A percentile compares a stretch with the other conserved stretches of the same genome.
phyloP scores from a whole-genome alignment of 2,329 filamentous ascomycete species.

The Venturia aucupariae region DNA sequence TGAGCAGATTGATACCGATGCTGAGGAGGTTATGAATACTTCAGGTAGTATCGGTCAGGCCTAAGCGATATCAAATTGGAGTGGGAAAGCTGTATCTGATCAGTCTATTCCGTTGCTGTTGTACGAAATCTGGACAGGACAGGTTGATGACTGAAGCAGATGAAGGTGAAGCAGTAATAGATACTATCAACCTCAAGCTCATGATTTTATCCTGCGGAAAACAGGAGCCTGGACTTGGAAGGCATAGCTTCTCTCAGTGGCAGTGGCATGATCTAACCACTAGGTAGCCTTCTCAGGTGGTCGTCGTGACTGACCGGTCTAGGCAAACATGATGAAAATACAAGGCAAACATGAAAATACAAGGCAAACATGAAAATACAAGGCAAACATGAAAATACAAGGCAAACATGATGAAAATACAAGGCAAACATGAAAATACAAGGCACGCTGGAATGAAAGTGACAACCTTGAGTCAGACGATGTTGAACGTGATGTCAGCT shows the following conservation, averaged over 20 bases:
- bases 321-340: neutral
- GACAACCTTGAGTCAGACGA: neutral
- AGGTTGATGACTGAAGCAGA: neutral
- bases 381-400: neutral
- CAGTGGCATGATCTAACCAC: neutral
- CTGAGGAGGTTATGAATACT: neutral
- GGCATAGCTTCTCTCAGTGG: neutral
- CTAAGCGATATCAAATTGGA: neutral
- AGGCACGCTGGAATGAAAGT: neutral
- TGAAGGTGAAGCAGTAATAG: neutral
- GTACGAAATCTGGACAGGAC: neutral
- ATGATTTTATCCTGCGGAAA: neutral
- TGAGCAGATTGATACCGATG: neutral
- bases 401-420: neutral
- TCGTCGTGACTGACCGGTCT: constrained; percentile 2
- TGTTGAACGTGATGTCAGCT: neutral
- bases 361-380: neutral
- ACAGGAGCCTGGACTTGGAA: neutral
- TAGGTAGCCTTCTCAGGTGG: neutral
- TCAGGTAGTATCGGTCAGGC: neutral
- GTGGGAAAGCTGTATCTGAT: neutral
- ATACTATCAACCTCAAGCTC: neutral
- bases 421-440: neutral
- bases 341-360: neutral
- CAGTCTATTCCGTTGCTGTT: neutral